A percentile compares a stretch with the other conserved stretches of the same genome.
Evolutionary conservation across 768 basidiomycete species (phyloP).

Genomic region (Cantharellus anzutake): DNA sequence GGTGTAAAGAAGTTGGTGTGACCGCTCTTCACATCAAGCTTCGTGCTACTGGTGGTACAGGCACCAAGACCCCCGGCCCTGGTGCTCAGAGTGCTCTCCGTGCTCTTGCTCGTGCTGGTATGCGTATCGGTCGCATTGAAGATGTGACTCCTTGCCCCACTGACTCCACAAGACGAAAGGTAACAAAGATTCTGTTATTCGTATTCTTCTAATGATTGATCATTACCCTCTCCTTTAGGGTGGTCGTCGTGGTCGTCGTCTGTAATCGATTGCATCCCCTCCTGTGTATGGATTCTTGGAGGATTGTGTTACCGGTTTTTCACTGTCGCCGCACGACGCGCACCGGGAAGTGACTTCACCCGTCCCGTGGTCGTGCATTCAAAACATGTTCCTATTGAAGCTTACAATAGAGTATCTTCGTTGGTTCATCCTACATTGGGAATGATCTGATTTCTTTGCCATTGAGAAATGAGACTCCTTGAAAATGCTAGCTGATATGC

Average conservation of each 20-base stretch:
- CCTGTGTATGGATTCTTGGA: no score
- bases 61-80: constrained; percentile 97
- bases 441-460: no score
- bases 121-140: constrained; percentile 96
- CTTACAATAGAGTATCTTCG: no score
- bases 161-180: constrained; percentile 95
- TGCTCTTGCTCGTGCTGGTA: constrained; percentile 93
- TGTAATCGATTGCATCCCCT: constrained; percentile 16
- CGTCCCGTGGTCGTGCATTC: constrained; percentile 1
- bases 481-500: no score
- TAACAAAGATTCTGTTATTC: constrained; percentile 17
- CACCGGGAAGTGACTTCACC: constrained; percentile 1
- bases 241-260: constrained; percentile 98
- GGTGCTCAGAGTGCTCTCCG: constrained; percentile 97
- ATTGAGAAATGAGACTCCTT: no score
- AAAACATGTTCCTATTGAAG: no score
- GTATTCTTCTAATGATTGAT: neutral
- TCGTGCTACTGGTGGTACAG: constrained; percentile 91
- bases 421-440: no score
- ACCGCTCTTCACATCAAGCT: constrained; percentile 98
- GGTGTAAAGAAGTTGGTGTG: constrained; percentile 97
- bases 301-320: neutral
- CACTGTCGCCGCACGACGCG: neutral
- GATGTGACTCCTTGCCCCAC: constrained; percentile 96
- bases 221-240: constrained; percentile 30